Conservation (phyloP, 2,329 filamentous ascomycete species). For the Hymenoscyphus fraxineus region DNA sequence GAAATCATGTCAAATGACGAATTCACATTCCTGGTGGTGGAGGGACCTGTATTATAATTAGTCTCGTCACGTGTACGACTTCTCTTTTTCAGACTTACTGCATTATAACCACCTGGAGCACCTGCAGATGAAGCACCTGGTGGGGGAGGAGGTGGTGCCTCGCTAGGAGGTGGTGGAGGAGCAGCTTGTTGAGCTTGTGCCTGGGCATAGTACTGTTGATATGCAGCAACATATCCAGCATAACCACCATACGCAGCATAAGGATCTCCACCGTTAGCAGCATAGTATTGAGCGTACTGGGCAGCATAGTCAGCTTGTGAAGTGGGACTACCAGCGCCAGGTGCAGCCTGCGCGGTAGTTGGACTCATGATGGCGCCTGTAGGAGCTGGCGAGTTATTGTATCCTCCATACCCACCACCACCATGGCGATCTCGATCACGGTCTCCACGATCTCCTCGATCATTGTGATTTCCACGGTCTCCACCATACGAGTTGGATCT, state of each 20-base stretch:
- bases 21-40: conserved; percentile 47
- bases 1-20: conserved; percentile 4
- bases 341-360: conserved; percentile 40
- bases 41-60: conserved; percentile 40
- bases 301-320: conserved; percentile 63
- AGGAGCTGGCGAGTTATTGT: conserved; percentile 33
- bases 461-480: conserved; percentile 25
- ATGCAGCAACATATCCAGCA: conserved; percentile 68
- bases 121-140: conserved; percentile 50
- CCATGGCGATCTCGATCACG: conserved; percentile 38
- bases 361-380: conserved; percentile 38
- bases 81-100: conserved; percentile 38
- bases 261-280: conserved; percentile 59
- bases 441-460: conserved; percentile 37
- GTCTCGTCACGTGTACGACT: not conserved
- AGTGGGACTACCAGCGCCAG: conserved; percentile 43
- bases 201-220: conserved; percentile 65
- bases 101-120: conserved; percentile 59
- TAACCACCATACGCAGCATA: conserved; percentile 92
- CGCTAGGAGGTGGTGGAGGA: conserved; percentile 40
- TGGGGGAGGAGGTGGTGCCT: conserved; percentile 51
- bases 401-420: conserved; percentile 39
- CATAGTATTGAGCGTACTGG: conserved; percentile 82
- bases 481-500: conserved; percentile 41
- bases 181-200: conserved; percentile 46